Percentiles rank a stretch among this genome's conserved stretches.
phyloP scores from a whole-genome alignment of 1,139 yeast species.

The Candida sp. region DNA sequence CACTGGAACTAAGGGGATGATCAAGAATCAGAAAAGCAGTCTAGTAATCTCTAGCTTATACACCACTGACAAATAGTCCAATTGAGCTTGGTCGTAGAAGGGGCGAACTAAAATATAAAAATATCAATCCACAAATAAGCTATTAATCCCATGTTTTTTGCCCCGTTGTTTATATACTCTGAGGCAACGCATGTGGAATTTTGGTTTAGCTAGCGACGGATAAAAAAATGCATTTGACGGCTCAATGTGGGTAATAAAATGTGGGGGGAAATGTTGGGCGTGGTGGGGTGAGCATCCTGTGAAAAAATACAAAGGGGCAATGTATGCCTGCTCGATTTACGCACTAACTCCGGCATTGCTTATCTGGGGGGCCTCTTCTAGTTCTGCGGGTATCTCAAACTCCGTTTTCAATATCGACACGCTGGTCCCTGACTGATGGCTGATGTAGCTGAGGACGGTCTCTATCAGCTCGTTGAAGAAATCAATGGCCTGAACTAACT shows the following conservation, averaged over 20 bases:
- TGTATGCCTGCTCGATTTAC: neutral
- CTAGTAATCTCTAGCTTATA: neutral
- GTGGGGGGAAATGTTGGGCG: neutral
- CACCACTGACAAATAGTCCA: neutral
- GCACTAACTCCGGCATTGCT: neutral
- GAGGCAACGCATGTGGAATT: neutral
- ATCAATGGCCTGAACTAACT: constrained; percentile 14
- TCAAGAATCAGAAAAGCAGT: neutral
- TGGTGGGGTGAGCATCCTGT: neutral
- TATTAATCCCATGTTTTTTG: neutral
- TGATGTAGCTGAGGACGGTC: constrained; percentile 15
- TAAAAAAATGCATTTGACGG: no score
- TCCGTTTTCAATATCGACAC: constrained; percentile 13
- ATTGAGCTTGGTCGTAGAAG: neutral
- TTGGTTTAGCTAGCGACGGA: neutral
- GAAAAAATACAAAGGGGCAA: neutral
- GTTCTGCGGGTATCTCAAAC: constrained; percentile 18
- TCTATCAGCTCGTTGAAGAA: constrained; percentile 19
- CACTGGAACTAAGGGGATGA: neutral
- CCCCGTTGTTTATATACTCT: neutral
- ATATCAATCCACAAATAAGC: neutral
- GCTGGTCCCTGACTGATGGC: constrained; percentile 10
- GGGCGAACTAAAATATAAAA: neutral
- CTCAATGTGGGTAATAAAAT: no score
- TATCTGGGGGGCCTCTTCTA: constrained; percentile 13